Evolutionary conservation across 495 filamentous ascomycete genomes (phyloP), one percentile per base, ranked within the genome.

Genomic region (Tuber microsphaerosporum): DNA sequence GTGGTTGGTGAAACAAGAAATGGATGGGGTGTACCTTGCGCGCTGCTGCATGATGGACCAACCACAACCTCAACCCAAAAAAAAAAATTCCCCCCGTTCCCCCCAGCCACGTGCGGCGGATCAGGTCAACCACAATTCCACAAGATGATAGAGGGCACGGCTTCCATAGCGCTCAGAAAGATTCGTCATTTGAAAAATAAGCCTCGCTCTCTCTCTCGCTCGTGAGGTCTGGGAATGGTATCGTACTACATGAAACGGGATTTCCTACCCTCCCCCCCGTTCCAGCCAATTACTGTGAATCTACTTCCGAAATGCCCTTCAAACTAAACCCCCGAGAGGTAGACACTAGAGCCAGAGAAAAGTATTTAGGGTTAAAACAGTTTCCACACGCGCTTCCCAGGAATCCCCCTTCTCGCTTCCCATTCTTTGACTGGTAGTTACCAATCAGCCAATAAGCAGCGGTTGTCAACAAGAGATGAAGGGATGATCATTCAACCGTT

Each of bases 291-390:
- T 65, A 31, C 56, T n/a, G n/a, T 31, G 26, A 65, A 14, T 31
- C 56, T 31, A 17, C 56, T 65, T 14, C n/a, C 56, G 3, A 31
- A 65, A 0, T 65, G 14, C 3, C 56, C n/a, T 6, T 17, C 56
- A 56, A 56, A 56, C 56, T 7, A 65, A 65, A 17, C 26, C 26
- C 56, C 26, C n/a, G 0, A 14, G 26, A 65, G 56, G 56, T 31
- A 17, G n/a, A 65, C 10, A 14, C 22, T 26, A 26, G 10, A 61
- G 9, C n/a, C n/a, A 61, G 51, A 61, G n/a, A 26, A 61, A 61
- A 61, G 51, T 14, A 65, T 65, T 65, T 65, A 65, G 56, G n/a
- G 56, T 17, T 31, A 65, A 65, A 65, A 65, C 56, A 31, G 56
- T 65, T 65, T 65, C 56, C n/a, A 26, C 56, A 65, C 56, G 56